Evolutionary conservation across 192 early-diverging fungal species (phyloP).

Genomic region (Hyaloraphidium curvatum): DNA sequence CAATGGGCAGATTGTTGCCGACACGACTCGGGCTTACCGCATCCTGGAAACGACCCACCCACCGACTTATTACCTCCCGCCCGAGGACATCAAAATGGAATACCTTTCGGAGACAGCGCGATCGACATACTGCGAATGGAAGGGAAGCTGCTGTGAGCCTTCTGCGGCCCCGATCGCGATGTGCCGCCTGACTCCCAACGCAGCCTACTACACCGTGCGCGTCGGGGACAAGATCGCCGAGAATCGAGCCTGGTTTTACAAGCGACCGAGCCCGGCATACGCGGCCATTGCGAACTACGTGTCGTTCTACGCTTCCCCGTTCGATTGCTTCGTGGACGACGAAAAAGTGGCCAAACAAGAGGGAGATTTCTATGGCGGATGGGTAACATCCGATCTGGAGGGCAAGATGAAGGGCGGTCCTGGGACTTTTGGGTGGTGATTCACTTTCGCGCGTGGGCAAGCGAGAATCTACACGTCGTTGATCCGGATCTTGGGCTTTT

Average conservation of each 20-base stretch:
- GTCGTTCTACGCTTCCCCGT: conserved; percentile 13
- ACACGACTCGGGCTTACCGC: background rate
- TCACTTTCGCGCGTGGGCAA: too few relatives aligned
- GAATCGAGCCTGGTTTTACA: conserved; percentile 11
- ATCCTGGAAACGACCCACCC: background rate
- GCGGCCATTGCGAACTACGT: conserved; percentile 5
- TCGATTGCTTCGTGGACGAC: conserved; percentile 14
- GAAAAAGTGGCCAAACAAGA: conserved; percentile 12
- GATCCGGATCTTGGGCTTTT: too few relatives aligned
- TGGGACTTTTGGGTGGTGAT: conserved; percentile 11
- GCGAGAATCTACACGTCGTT: too few relatives aligned
- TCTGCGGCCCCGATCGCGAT: too few relatives aligned
- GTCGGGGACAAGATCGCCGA: background rate
- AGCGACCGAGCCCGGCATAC: conserved; percentile 2
- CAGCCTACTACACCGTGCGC: conserved; percentile 11
- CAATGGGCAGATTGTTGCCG: background rate
- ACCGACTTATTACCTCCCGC: background rate
- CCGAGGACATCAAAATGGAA: background rate
- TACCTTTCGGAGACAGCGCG: background rate
- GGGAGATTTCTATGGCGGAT: conserved; percentile 17
- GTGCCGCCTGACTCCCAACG: too few relatives aligned
- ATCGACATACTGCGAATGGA: background rate
- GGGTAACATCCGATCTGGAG: conserved; percentile 12
- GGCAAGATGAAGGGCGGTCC: conserved; percentile 11
- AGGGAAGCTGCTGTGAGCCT: background rate